These are phyloP conservation scores for Colletotrichum higginsianum DNA, from an alignment of 2,329 filamentous ascomycete genomes.

Conservation along the genomic window DNA sequence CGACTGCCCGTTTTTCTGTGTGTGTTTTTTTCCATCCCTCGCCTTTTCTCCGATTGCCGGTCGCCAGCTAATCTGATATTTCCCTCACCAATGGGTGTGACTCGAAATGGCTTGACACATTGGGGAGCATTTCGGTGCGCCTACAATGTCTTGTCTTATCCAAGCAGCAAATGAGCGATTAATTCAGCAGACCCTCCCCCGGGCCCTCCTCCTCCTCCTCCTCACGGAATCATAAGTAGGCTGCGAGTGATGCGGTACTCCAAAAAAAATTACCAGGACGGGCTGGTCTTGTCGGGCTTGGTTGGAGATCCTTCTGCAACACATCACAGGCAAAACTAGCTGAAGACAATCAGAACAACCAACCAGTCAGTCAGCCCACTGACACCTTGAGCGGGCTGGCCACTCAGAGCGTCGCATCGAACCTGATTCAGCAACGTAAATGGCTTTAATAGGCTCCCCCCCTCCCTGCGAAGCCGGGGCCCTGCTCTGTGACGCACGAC, in stretches of 20 bases:
- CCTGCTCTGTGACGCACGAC: constrained; percentile 22
- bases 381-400: constrained; percentile 26
- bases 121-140: neutral
- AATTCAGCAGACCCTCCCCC: constrained; percentile 9
- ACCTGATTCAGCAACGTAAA: constrained; percentile 33
- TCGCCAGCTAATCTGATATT: constrained; percentile 28
- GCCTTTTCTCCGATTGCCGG: neutral
- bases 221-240: too few relatives aligned
- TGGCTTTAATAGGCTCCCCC: constrained; percentile 27
- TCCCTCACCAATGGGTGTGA: constrained; percentile 35
- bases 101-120: constrained; percentile 25
- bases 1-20: neutral
- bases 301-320: constrained; percentile 33
- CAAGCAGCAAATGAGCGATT: constrained; percentile 33
- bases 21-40: neutral
- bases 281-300: neutral
- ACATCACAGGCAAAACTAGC: constrained; percentile 3
- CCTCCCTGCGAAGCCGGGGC: constrained; percentile 17
- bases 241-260: neutral
- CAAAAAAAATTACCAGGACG: neutral
- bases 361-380: neutral
- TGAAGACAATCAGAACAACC: neutral
- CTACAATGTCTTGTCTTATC: neutral
- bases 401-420: constrained; percentile 23
- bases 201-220: neutral